Percentiles rank a stretch among this genome's conserved stretches.
phyloP scores from a whole-genome alignment of 768 basidiomycete species.

The Russula sp. region DNA sequence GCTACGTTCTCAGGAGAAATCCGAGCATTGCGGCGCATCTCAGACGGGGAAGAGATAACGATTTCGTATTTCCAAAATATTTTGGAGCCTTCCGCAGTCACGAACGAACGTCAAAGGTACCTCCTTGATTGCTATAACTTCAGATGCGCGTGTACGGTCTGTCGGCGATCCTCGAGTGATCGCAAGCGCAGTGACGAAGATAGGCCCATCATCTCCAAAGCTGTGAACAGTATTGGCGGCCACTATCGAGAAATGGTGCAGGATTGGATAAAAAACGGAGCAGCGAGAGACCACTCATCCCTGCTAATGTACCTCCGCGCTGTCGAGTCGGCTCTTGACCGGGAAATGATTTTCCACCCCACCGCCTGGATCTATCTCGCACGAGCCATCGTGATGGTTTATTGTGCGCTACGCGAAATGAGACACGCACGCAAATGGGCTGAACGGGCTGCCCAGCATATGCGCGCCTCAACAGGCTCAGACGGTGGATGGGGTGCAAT shows the following conservation, averaged over 20 bases:
- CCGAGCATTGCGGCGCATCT: constrained; percentile 26
- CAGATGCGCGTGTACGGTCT: constrained; percentile 29
- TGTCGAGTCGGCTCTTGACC: not conserved
- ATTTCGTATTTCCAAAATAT: constrained; percentile 24
- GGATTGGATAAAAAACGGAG: not conserved
- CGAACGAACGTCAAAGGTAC: constrained; percentile 24
- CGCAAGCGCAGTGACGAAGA: constrained; percentile 17
- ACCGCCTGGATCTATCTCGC: not conserved
- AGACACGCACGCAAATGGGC: constrained; percentile 6
- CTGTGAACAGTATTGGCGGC: not conserved
- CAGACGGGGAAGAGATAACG: constrained; percentile 30
- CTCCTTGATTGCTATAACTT: constrained; percentile 28
- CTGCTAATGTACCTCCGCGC: not conserved
- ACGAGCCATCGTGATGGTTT: not conserved
- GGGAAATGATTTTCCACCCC: constrained; percentile 7
- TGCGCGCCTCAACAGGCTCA: constrained; percentile 1
- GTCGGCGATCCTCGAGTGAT: constrained; percentile 19
- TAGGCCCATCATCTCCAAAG: not conserved
- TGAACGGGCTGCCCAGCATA: constrained; percentile 5
- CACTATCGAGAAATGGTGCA: constrained; percentile 6
- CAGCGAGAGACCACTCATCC: not conserved
- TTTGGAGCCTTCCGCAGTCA: not conserved
- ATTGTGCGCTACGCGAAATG: not conserved
- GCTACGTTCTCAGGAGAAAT: constrained; percentile 28
- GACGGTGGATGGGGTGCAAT: constrained; percentile 15